phyloP scores from a whole-genome alignment of 2,329 filamentous ascomycete genomes.

The Lachnellula arida region DNA sequence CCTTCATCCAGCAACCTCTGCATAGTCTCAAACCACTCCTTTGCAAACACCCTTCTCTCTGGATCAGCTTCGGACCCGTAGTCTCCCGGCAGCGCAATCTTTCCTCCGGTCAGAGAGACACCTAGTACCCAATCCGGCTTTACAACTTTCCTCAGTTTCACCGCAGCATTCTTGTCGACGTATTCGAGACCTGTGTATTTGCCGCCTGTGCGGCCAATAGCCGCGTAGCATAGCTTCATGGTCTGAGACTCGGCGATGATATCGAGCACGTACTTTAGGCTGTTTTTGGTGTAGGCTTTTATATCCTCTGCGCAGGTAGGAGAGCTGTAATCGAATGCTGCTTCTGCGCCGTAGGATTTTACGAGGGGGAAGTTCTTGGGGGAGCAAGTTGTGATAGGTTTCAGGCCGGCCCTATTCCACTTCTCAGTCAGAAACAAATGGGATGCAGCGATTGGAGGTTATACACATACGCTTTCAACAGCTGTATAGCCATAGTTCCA shows the following conservation, averaged over 20 bases:
- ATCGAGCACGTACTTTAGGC: constrained; percentile 36
- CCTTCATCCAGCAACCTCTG: constrained; percentile 30
- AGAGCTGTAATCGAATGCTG: constrained; percentile 37
- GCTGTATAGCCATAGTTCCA: constrained; percentile 40
- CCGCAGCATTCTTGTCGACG: constrained; percentile 6
- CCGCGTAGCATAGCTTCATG: constrained; percentile 33
- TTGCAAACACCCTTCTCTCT: constrained; percentile 4
- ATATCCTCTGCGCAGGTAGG: constrained; percentile 33
- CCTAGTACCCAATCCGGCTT: constrained; percentile 28
- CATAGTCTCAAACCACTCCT: neutral
- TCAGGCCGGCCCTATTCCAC: neutral
- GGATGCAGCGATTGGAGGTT: constrained; percentile 22
- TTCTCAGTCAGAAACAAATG: constrained; percentile 6
- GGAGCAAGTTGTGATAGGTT: constrained; percentile 33
- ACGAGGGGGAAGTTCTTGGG: constrained; percentile 34
- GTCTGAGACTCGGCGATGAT: constrained; percentile 31
- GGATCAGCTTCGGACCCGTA: constrained; percentile 15
- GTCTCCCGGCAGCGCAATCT: constrained; percentile 18
- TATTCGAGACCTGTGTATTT: constrained; percentile 17
- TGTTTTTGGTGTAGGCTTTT: constrained; percentile 33
- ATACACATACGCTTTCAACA: constrained; percentile 31
- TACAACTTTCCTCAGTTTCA: constrained; percentile 12
- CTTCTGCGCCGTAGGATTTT: constrained; percentile 35
- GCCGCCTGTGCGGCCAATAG: constrained; percentile 33
- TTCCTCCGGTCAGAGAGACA: constrained; percentile 25